Evolutionary conservation across 352 stramenopile genomes (phyloP).

Genomic region (Globisporangium emineosum): DNA sequence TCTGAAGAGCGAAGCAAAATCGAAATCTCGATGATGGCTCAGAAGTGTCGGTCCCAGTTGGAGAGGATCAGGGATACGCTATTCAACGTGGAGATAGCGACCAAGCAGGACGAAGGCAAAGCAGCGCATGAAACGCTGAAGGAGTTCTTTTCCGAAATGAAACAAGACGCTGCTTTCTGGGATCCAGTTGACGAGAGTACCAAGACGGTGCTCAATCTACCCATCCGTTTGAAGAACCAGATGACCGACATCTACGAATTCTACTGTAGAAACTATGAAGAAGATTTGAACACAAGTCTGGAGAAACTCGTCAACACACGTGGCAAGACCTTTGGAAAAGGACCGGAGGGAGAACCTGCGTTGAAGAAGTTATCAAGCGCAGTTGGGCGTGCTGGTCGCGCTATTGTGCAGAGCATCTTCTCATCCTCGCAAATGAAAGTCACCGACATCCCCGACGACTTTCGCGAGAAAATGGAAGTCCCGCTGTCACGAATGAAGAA

Average conservation of each 20-base stretch:
- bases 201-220: slow-evolving; percentile 5
- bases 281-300: neutral
- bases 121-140: neutral
- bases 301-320: neutral
- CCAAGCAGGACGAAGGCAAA: neutral
- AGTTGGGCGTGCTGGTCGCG: neutral
- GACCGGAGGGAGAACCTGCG: neutral
- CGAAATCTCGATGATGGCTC: neutral
- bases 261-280: neutral
- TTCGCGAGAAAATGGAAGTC: slow-evolving; percentile 13
- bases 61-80: slow-evolving; percentile 19
- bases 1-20: neutral
- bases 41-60: slow-evolving; percentile 19
- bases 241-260: slow-evolving; percentile 5
- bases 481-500: slow-evolving; percentile 14
- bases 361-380: neutral
- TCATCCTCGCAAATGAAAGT: neutral
- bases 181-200: neutral
- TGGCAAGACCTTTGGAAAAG: slow-evolving; percentile 3
- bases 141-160: slow-evolving; percentile 15
- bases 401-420: neutral
- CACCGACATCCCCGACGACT: slow-evolving; percentile 5
- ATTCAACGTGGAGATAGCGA: slow-evolving; percentile 30
- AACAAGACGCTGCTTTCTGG: slow-evolving; percentile 5
- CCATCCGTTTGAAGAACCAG: slow-evolving; percentile 5